These are phyloP conservation scores for Sphaerosporella brunnea DNA, from an alignment of 495 filamentous ascomycete species.

Conservation along the genomic window DNA sequence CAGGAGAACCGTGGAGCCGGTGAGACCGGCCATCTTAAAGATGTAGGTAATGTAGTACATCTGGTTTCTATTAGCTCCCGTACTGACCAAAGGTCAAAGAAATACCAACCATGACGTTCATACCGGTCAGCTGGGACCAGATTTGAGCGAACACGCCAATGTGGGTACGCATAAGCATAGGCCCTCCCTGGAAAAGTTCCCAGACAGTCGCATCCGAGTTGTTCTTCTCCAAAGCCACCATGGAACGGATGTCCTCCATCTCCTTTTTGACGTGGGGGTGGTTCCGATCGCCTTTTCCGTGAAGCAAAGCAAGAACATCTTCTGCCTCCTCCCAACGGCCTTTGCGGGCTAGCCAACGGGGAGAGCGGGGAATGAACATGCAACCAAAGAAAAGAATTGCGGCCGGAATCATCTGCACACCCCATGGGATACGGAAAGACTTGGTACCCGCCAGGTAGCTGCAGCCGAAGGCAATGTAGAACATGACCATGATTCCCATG, in stretches of 20 bases:
- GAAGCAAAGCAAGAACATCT: conserved; percentile 42
- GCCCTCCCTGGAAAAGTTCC: conserved; percentile 49
- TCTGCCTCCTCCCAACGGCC: conserved; percentile 57
- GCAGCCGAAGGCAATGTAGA: conserved; percentile 60
- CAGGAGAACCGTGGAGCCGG: conserved; percentile 43
- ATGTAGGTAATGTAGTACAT: too few species aligned
- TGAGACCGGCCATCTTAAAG: conserved; percentile 53
- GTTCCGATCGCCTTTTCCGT: conserved; percentile 45
- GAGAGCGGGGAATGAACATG: conserved; percentile 52
- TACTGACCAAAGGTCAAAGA: too few species aligned
- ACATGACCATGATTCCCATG: conserved; percentile 73
- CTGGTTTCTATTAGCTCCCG: too few species aligned
- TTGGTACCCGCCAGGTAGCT: conserved; percentile 41
- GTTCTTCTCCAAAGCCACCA: conserved; percentile 49
- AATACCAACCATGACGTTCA: conserved; percentile 90
- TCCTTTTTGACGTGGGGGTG: conserved; percentile 47
- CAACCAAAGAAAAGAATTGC: conserved; percentile 47
- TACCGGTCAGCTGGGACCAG: conserved; percentile 69
- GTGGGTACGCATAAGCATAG: conserved; percentile 22
- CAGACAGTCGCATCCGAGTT: conserved; percentile 47
- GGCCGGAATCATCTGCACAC: conserved; percentile 56
- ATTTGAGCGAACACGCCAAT: conserved; percentile 69
- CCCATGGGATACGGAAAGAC: conserved; percentile 62
- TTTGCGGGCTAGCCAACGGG: conserved; percentile 57
- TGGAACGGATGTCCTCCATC: conserved; percentile 49